phyloP scores from a whole-genome alignment of 2,329 filamentous ascomycete species.

The Curvularia spicifera region DNA sequence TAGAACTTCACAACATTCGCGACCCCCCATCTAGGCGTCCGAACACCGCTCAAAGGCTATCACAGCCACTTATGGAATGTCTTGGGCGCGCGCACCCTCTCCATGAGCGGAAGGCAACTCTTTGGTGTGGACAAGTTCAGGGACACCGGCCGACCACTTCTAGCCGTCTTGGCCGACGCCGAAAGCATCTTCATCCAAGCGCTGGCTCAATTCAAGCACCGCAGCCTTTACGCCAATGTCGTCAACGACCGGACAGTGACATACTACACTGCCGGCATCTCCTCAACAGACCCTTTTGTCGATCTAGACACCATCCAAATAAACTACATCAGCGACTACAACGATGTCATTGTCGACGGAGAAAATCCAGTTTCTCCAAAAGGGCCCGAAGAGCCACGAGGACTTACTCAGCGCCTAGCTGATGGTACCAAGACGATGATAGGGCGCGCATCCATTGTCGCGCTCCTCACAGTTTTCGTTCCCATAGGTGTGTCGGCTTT shows the following conservation, averaged over 20 bases:
- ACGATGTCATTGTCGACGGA: constrained; percentile 76
- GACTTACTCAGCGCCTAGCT: constrained; percentile 47
- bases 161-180: constrained; percentile 81
- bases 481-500: constrained; percentile 75
- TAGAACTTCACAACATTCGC: constrained; percentile 96
- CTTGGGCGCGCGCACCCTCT: constrained; percentile 81
- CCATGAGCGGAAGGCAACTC: constrained; percentile 82
- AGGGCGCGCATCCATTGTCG: constrained; percentile 66
- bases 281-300: constrained; percentile 77
- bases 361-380: constrained; percentile 64
- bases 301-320: constrained; percentile 71
- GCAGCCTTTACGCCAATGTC: constrained; percentile 83
- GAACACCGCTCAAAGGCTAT: constrained; percentile 53
- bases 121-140: constrained; percentile 88
- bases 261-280: constrained; percentile 82
- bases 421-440: constrained; percentile 50
- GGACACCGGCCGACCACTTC: constrained; percentile 78
- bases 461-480: constrained; percentile 72
- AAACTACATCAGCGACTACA: constrained; percentile 76
- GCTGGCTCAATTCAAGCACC: constrained; percentile 75
- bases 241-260: constrained; percentile 82
- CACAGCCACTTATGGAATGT: constrained; percentile 68
- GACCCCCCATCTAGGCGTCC: constrained; percentile 70
- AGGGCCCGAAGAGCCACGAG: constrained; percentile 40
- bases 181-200: constrained; percentile 85